These are phyloP conservation scores for Cajanus cajan DNA, from an alignment of 306 rosid species.

Conservation along the genomic window DNA sequence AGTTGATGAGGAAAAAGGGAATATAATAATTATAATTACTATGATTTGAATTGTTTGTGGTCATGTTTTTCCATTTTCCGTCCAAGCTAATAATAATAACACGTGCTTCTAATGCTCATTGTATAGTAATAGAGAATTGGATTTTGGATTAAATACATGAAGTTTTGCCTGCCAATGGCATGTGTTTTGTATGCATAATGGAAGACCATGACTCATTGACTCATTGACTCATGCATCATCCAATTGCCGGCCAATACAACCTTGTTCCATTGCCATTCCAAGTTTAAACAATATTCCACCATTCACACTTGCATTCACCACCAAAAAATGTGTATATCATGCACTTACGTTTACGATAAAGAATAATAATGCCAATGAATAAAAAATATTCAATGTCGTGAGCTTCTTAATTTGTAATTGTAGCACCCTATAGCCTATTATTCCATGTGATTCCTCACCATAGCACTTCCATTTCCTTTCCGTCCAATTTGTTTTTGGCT, in stretches of 20 bases:
- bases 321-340: slow-evolving; percentile 18
- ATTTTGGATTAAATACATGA: neutral
- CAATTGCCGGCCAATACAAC: slow-evolving; percentile 24
- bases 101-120: neutral
- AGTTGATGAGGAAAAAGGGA: neutral
- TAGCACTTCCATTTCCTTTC: neutral
- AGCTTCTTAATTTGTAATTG: neutral
- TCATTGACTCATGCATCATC: too few species aligned
- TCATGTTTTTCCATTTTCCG: slow-evolving; percentile 30
- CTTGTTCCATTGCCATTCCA: neutral
- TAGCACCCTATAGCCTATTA: neutral
- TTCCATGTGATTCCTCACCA: too few species aligned
- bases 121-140: neutral
- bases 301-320: slow-evolving; percentile 9
- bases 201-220: neutral
- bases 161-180: neutral
- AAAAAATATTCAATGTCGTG: neutral
- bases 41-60: neutral
- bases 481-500: neutral
- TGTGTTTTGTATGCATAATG: neutral
- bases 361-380: neutral
- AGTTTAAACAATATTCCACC: slow-evolving; percentile 9
- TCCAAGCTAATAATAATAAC: slow-evolving; percentile 23
- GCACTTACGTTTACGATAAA: neutral
- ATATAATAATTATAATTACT: too few species aligned